A percentile compares a stretch with the other conserved stretches of the same genome.
These are phyloP conservation scores for Candida hispaniensis DNA, from an alignment of 805 yeast species.

Conservation along the genomic window DNA sequence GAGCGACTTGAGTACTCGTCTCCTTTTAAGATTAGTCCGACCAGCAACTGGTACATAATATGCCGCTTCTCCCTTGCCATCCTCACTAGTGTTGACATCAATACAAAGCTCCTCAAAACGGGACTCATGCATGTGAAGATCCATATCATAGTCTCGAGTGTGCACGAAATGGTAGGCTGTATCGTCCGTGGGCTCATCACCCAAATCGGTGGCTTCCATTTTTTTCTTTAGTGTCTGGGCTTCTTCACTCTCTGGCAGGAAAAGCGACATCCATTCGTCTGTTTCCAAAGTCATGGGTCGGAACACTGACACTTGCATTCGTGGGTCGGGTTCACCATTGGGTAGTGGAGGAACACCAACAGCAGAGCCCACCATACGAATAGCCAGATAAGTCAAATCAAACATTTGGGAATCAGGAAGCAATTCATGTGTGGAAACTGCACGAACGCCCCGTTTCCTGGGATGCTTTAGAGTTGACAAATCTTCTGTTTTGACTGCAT, in stretches of 20 bases:
- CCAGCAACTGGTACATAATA: conserved; percentile 70
- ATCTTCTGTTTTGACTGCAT: conserved; percentile 39
- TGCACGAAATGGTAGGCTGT: conserved; percentile 49
- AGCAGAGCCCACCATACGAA: conserved; percentile 37
- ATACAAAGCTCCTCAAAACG: conserved; percentile 58
- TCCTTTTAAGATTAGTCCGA: conserved; percentile 70
- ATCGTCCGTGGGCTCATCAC: conserved; percentile 33
- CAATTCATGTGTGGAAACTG: conserved; percentile 68
- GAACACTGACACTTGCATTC: conserved; percentile 43
- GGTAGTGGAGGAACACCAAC: conserved; percentile 27
- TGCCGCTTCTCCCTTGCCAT: conserved; percentile 35
- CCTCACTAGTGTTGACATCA: conserved; percentile 42
- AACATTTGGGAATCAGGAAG: conserved; percentile 86
- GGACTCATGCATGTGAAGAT: conserved; percentile 35
- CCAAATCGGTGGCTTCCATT: conserved; percentile 38
- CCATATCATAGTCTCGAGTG: conserved; percentile 72
- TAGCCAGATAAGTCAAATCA: conserved; percentile 51
- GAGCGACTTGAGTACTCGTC: conserved; percentile 53
- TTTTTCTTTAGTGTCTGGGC: conserved; percentile 33
- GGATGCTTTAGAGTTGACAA: conserved; percentile 59
- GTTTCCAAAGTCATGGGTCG: conserved; percentile 59
- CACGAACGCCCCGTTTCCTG: conserved; percentile 55
- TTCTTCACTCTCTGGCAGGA: conserved; percentile 37
- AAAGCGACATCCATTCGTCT: conserved; percentile 71
- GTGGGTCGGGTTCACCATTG: conserved; percentile 19